Evolutionary conservation across 2,329 filamentous ascomycete genomes (phyloP), one percentile per base, ranked within the genome.

Genomic region (Aspergillus sp.): DNA sequence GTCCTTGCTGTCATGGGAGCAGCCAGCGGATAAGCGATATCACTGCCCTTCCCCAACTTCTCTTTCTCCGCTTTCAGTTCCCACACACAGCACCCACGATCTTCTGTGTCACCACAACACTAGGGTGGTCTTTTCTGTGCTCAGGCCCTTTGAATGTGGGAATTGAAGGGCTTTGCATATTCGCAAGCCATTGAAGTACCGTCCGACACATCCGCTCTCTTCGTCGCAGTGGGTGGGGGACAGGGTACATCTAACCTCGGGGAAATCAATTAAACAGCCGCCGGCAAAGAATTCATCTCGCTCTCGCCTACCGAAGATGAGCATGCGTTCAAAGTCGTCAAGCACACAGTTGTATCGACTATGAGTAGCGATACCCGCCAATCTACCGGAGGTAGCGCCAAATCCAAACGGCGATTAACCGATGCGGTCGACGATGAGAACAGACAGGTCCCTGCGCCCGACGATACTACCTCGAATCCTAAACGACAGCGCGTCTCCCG

Each of bases 401-500:
- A 64, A 62, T 61, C 67, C 30, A 73, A 73, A 60, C 64, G 71
- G 51, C 67, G 68, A 64, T 62, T 64, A 54, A 64, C 64, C 8
- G 68, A 71, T 36, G 56, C 38, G 32, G 39, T 52, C n/a, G 67
- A 71, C n/a, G 68, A 72, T 32, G 66, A 70, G 62, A 59, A 59
- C 52, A 68, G 62, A 61, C 59, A 63, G 51, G 67, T 65, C 54
- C 55, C 60, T 47, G 55, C 64, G 44, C 56, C 64, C 34, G 66
- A 73, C 30, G 71, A 70, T 44, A 45, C 55, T 13, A 61, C 70
- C 24, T 63, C 69, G 39, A 74, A 75, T 34, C 66, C 72, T 62
- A 89, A 88, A 71, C 80, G 86, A 41, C 85, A 86, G 64, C 79
- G 87, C 57, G 86, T 89, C 7, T 89, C 86, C 26, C 79, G 86